Conservation (phyloP, 108 stramenopile species). For the Nitzschia palea region DNA sequence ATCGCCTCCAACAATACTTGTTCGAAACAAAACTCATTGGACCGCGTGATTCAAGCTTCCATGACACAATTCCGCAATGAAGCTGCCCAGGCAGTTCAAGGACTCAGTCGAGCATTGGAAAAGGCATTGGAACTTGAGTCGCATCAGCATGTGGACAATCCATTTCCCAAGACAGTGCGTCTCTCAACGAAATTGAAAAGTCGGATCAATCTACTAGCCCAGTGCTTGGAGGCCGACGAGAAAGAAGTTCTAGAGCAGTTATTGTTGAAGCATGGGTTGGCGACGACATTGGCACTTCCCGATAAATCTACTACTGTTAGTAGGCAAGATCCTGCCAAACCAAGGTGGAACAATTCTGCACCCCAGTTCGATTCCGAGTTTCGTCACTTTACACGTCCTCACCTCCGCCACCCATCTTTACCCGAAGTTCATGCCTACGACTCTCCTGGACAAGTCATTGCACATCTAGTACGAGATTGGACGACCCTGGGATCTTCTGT, state of each 20-base stretch:
- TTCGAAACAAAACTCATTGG: not conserved
- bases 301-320: not conserved
- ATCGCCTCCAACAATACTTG: no score
- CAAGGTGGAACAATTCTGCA: not conserved
- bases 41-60: not conserved
- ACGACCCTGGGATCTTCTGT: slow-evolving; percentile 41
- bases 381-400: not conserved
- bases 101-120: slow-evolving; percentile 39
- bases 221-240: slow-evolving; percentile 38
- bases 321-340: not conserved
- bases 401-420: slow-evolving; percentile 7
- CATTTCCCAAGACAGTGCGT: not conserved
- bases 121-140: slow-evolving; percentile 21
- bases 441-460: slow-evolving; percentile 57
- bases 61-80: slow-evolving; percentile 24
- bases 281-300: slow-evolving; percentile 10
- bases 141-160: not conserved
- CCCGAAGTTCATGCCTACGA: slow-evolving; percentile 48
- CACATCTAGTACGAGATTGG: slow-evolving; percentile 84
- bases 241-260: slow-evolving; percentile 24
- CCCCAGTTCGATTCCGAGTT: not conserved
- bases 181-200: slow-evolving; percentile 26
- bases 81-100: slow-evolving; percentile 12
- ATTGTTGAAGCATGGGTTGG: not conserved
- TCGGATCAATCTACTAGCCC: slow-evolving; percentile 31